Base-by-base conservation (phyloP, 805 yeast genomes). In the Ogataea polymorpha region DNA sequence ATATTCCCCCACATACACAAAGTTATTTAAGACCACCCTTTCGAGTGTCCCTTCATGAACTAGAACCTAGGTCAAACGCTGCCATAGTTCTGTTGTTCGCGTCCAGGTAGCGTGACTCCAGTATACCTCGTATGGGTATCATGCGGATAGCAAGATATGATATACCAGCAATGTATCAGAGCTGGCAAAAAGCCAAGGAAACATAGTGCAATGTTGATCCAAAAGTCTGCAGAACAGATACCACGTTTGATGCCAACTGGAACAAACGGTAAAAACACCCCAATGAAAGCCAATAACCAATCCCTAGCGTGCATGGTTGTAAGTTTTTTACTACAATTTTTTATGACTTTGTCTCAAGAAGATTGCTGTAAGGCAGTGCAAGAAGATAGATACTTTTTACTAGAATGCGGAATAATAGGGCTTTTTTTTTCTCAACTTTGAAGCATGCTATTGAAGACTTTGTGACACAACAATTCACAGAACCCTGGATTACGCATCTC, bases 181-280 rank as follows among this genome's bases (percentile, higher is more conserved):
- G 93, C 95, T 0, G 95, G 95, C 40, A 86, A 56, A 58, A 72
- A 80, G 1, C 95, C 93, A 32, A 86, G 68, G 42, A 77, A 55
- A 61, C 88, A 82, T 23, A 86, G 71, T 6, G 83, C 78, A 34
- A 83, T 67, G 57, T 83, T 84, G 46, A 83, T 75, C 65, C 74
- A 66, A 50, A 72, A 76, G 53, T 79, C 86, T 26, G 77, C 73
- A 4, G 82, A 73, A 40, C 71, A 69, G 39, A 74, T 53, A 1
- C 90, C 90, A 52, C 86, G 66, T 61, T 84, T 84, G 47, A 82
- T 57, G 35, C 79, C 71, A 17, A 84, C 90, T 7, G 89, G 84
- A 27, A 83, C 65, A 6, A 88, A 88, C 9, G 91, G 91, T 8
- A 82, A 54, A 56, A 84, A 77, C 42, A 83, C 70, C 2, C 87